Evolutionary conservation across 2,329 filamentous ascomycete species (phyloP).

Genomic region (Fusarium protoensiforme): DNA sequence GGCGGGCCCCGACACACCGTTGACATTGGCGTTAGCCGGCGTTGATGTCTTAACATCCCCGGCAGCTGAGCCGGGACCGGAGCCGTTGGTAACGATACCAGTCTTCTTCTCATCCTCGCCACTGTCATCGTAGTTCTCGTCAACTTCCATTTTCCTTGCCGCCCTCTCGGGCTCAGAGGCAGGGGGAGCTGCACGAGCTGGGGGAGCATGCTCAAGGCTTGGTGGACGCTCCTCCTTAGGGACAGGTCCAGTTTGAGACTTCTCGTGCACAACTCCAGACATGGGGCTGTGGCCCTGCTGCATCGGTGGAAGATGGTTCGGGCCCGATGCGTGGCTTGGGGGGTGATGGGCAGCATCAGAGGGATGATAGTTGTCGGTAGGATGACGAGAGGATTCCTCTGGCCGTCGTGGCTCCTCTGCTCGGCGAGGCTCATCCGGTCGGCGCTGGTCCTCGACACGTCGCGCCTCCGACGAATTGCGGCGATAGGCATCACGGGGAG

Average conservation of each 20-base stretch:
- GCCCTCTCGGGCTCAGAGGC: conserved; percentile 79
- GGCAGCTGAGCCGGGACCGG: conserved; percentile 59
- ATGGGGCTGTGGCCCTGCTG: conserved; percentile 69
- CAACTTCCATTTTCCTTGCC: conserved; percentile 94
- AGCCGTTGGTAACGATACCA: conserved; percentile 53
- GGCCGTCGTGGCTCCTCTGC: conserved; percentile 66
- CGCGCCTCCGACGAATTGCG: conserved; percentile 81
- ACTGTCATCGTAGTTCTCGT: conserved; percentile 97
- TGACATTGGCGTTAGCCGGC: conserved; percentile 60
- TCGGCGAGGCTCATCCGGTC: conserved; percentile 71
- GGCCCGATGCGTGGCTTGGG: conserved; percentile 64
- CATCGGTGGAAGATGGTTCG: conserved; percentile 70
- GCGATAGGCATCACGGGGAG: conserved; percentile 75
- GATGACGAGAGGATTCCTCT: conserved; percentile 75
- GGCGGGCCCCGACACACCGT: conserved; percentile 53
- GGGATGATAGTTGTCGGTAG: conserved; percentile 85
- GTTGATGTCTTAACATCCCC: conserved; percentile 63
- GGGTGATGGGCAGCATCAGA: conserved; percentile 90
- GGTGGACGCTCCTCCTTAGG: conserved; percentile 71
- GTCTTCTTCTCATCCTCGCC: conserved; percentile 84
- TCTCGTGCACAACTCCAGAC: conserved; percentile 64
- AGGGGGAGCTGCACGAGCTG: conserved; percentile 60
- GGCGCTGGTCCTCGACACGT: conserved; percentile 72
- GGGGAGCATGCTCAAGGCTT: conserved; percentile 50
- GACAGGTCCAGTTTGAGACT: conserved; percentile 43